Base-by-base conservation (phyloP, 106 monocot species). In the Phalaenopsis aphrodite region DNA sequence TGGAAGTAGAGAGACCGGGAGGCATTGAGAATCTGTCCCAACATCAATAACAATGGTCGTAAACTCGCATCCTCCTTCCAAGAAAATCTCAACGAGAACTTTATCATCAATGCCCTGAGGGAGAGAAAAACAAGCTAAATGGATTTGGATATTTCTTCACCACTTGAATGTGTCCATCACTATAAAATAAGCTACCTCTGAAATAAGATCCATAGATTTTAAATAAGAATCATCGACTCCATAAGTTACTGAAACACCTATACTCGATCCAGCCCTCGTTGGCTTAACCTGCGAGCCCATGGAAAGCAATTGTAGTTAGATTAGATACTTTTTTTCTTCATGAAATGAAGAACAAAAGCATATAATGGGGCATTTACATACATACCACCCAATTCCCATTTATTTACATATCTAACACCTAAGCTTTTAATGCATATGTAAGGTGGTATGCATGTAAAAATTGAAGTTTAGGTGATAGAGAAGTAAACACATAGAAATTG, bases 31-130 rank as follows among this genome's bases (percentile, higher is more conserved):
- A 77, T 66, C 85, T 18, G 80, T 75, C 14, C 96, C 96, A 73
- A 83, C 88, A 88, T 96, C 93, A 77, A 94, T 56, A 47, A 92
- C 87, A 82, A 96, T 94, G 38, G 96, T 90, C 18, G 96, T 96
- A 87, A 96, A 96, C 79, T 96, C 96, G 71, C 77, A 87, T 38
- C 94, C 93, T 42, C 94, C 93, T 87, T 91, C 90, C 77, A 96
- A 81, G 71, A 96, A 96, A 80, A 88, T 48, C 69, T 96, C 96
- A 79, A 96, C 78, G 41, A 96, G 82, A 86, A 90, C 91, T 76
- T 79, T 91, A 67, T 93, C 91, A 86, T 95, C 95, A 88, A 95
- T 93, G 38, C 93, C 92, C 87, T 91, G 80, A 41, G 21, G 42
- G 39, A 8, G 19, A 82, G n/a, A 77, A 30, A 43, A 45, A 83